A percentile compares a stretch with the other conserved stretches of the same genome.
Evolutionary conservation across 2,329 filamentous ascomycete species (phyloP).

Genomic region (Mycosphaerella sp.): DNA sequence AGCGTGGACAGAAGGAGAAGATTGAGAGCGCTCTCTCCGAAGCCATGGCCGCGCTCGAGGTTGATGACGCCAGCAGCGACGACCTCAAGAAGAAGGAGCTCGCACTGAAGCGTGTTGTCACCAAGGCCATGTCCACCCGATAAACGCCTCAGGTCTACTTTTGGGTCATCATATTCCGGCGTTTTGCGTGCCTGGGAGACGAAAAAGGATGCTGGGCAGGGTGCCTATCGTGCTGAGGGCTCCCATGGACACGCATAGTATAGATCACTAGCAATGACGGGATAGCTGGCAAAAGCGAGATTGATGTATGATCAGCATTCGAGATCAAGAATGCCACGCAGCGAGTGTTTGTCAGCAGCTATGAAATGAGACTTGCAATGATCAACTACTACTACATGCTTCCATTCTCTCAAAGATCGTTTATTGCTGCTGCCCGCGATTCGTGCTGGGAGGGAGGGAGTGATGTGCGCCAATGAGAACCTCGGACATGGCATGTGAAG

Average conservation of each 20-base stretch:
- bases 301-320: constrained; percentile 24
- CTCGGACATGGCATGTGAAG: constrained; percentile 2
- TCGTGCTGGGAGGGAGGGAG: no score
- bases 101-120: constrained; percentile 92
- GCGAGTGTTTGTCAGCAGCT: constrained; percentile 20
- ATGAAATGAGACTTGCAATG: constrained; percentile 11
- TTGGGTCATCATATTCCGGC: constrained; percentile 18
- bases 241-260: constrained; percentile 17
- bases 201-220: constrained; percentile 17
- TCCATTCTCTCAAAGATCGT: no score
- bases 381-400: background rate
- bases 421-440: background rate
- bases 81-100: constrained; percentile 99
- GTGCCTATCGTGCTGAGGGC: constrained; percentile 15
- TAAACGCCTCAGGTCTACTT: constrained; percentile 23
- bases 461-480: constrained; percentile 2
- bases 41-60: constrained; percentile 94
- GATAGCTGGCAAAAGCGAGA: constrained; percentile 23
- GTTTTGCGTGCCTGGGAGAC: constrained; percentile 20
- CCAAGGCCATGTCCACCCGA: constrained; percentile 57
- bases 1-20: constrained; percentile 99
- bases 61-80: constrained; percentile 84
- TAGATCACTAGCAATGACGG: constrained; percentile 24
- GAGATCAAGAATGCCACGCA: constrained; percentile 19
- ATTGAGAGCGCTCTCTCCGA: constrained; percentile 96